Base-by-base conservation (phyloP, 495 filamentous ascomycete genomes). In the Aspergillus asperescens region DNA sequence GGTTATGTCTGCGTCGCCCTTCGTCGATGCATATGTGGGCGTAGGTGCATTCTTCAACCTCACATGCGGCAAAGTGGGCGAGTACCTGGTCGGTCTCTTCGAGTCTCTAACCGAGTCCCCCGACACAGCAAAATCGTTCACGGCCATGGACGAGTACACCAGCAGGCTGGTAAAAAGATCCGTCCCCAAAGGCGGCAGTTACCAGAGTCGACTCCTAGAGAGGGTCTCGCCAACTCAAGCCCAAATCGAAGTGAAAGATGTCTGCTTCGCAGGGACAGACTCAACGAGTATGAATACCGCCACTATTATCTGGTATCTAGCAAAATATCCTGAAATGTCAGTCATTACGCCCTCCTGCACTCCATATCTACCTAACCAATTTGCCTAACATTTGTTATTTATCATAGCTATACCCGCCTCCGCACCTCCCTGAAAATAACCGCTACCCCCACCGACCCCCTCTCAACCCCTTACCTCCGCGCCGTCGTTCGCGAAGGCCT, bases 41-140 rank as follows among this genome's bases (percentile, higher is more conserved):
- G 66, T 77, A 1, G 75, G 75, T 3, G 61, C 75, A 0, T 77
- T 78, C 51, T 77, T 77, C 57, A 72, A 73, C 55, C 32, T 77
- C 5, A 5, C 46, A 3, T 69, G 71, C 0, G 66, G 62, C 16
- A 57, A 43, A 34, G 40, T 70, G 7, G 74, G 73, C 43, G 59
- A 66, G 7, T 52, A 61, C n/a, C 7, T 75, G 2, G 67, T 76
- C 23, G 57, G 59, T 52, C 39, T 57, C 7, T 46, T 63, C 8
- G 63, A 66, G 18, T 64, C 56, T 23, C 47, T 62, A 12, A 54
- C 52, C 0, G 49, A 68, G 9, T 61, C 66, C 20, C 45, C 67
- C 23, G 52, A 59, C 7, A 62, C 62, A 18, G 48, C 55, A 9
- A 55, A 46, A 23, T 68, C 66, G 5, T 70, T 73, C 59, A 51